A percentile compares a stretch with the other conserved stretches of the same genome.
Evolutionary conservation across 1,139 yeast species (phyloP).

Genomic region (Ogataea hybrid): DNA sequence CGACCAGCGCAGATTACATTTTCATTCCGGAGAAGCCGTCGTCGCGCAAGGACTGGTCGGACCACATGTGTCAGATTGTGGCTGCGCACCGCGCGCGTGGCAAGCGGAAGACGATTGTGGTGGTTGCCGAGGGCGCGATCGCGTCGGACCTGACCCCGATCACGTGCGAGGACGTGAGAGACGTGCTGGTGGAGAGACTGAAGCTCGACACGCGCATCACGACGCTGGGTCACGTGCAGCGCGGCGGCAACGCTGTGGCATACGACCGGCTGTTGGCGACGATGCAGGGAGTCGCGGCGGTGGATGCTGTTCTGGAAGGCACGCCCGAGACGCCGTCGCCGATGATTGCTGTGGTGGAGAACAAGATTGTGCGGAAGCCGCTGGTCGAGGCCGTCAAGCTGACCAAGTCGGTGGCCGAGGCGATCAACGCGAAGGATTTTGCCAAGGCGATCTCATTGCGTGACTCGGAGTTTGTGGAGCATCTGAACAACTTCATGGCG

Average conservation of each 20-base stretch:
- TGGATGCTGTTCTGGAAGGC: slow-evolving; percentile 66
- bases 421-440: slow-evolving; percentile 29
- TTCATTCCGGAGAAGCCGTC: slow-evolving; percentile 81
- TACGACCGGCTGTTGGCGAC: slow-evolving; percentile 75
- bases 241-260: slow-evolving; percentile 87
- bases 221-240: slow-evolving; percentile 78
- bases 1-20: slow-evolving; percentile 78
- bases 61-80: slow-evolving; percentile 63
- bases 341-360: slow-evolving; percentile 70
- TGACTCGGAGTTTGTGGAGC: slow-evolving; percentile 70
- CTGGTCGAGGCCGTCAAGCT: slow-evolving; percentile 69
- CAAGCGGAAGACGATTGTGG: slow-evolving; percentile 74
- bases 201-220: slow-evolving; percentile 80
- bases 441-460: slow-evolving; percentile 42
- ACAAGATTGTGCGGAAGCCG: slow-evolving; percentile 66
- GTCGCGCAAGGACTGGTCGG: slow-evolving; percentile 58
- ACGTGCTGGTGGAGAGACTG: slow-evolving; percentile 60
- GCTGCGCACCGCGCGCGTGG: slow-evolving; percentile 67
- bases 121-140: slow-evolving; percentile 84
- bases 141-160: slow-evolving; percentile 65
- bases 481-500: slow-evolving; percentile 61
- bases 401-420: slow-evolving; percentile 69
- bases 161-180: slow-evolving; percentile 62
- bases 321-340: slow-evolving; percentile 76
- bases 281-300: slow-evolving; percentile 82